A percentile compares a stretch with the other conserved stretches of the same genome.
Conservation (phyloP, 371 early-diverging fungal species). For the Rhizopus sp. region DNA sequence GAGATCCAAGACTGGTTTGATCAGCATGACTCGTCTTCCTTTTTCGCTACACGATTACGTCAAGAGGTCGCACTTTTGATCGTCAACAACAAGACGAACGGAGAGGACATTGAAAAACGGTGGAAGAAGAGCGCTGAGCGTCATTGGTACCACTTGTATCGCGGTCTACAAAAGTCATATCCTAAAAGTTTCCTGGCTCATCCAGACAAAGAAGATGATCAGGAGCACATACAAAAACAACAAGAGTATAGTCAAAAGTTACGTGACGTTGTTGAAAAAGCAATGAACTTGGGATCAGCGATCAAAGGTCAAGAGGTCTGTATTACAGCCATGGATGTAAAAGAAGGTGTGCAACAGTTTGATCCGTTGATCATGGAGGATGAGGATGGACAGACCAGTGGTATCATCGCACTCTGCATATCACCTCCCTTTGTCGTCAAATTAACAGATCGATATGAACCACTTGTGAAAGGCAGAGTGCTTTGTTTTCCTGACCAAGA, state of each 20-base stretch:
- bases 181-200: conserved; percentile 29
- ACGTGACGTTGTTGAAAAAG: conserved; percentile 36
- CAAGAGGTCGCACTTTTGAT: conserved; percentile 40
- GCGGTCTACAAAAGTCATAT: conserved; percentile 41
- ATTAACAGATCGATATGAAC: conserved; percentile 19
- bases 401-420: conserved; percentile 45
- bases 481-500: conserved; percentile 25
- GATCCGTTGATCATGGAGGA: conserved; percentile 43
- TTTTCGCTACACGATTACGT: conserved; percentile 34
- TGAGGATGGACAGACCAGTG: conserved; percentile 36
- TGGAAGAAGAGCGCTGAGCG: conserved; percentile 19
- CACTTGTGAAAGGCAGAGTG: conserved; percentile 48
- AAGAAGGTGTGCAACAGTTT: conserved; percentile 38
- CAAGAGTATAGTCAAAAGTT: conserved; percentile 33
- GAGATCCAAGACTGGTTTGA: conserved; percentile 30
- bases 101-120: conserved; percentile 8
- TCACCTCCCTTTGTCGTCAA: conserved; percentile 50
- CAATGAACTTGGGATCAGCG: conserved; percentile 37
- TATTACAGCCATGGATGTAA: conserved; percentile 38
- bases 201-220: conserved; percentile 9
- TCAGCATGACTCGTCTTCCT: conserved; percentile 12
- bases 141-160: conserved; percentile 41
- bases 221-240: conserved; percentile 21
- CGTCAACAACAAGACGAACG: not conserved
- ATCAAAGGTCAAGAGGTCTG: conserved; percentile 52